Conservation (phyloP, 495 filamentous ascomycete species). For the Neurospora terricola region DNA sequence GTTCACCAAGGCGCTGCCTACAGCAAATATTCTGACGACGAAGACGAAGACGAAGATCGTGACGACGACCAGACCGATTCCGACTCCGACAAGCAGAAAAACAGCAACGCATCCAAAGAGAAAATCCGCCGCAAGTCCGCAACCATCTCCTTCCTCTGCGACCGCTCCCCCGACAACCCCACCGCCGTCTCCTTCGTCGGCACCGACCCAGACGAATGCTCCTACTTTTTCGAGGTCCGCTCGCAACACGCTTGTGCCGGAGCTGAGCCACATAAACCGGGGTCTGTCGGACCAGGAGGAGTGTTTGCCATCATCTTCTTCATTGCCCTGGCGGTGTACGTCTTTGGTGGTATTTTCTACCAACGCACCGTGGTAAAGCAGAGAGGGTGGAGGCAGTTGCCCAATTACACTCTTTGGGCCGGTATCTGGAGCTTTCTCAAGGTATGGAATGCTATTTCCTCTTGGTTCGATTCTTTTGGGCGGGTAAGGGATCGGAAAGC, state of each 20-base stretch:
- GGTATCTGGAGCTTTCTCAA: constrained; percentile 73
- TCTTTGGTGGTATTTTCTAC: constrained; percentile 89
- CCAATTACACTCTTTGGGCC: constrained; percentile 89
- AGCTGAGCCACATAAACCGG: constrained; percentile 47
- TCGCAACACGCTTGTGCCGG: constrained; percentile 72
- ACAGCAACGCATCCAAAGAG: constrained; percentile 15
- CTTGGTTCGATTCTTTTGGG: background rate
- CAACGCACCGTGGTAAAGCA: constrained; percentile 92
- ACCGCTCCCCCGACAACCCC: constrained; percentile 53
- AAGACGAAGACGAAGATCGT: constrained; percentile 24
- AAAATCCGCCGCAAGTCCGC: constrained; percentile 65
- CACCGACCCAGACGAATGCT: constrained; percentile 72
- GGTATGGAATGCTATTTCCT: constrained; percentile 37
- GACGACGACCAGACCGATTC: background rate
- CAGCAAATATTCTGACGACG: constrained; percentile 29
- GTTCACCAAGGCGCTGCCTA: constrained; percentile 28
- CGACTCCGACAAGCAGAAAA: constrained; percentile 4
- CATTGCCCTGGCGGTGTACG: constrained; percentile 78
- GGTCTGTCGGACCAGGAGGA: constrained; percentile 68
- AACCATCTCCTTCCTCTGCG: constrained; percentile 88
- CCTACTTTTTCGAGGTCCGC: constrained; percentile 96
- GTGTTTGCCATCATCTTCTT: constrained; percentile 89
- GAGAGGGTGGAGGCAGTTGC: constrained; percentile 88
- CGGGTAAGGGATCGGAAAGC: background rate
- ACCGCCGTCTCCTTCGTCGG: constrained; percentile 74